Evolutionary conservation across 169 alveolate genomes (phyloP).

Genomic region (Cryptosporidium meleagridis): DNA sequence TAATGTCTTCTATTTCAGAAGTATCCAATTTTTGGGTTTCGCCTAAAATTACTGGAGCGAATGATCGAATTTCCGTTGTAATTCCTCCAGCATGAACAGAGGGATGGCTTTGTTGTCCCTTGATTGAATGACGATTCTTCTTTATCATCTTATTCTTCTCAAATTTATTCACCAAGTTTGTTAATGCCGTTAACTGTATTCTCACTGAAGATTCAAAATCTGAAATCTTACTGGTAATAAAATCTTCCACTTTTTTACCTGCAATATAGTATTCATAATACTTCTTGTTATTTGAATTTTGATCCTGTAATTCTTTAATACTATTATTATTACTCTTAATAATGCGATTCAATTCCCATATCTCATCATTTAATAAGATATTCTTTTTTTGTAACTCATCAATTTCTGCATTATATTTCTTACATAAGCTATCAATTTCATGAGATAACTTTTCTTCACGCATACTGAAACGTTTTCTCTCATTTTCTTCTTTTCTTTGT

Average conservation of each 20-base stretch:
- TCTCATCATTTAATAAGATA: slow-evolving; percentile 39
- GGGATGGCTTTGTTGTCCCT: not conserved
- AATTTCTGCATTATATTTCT: slow-evolving; percentile 23
- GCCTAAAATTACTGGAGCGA: not conserved
- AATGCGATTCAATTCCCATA: slow-evolving; percentile 55
- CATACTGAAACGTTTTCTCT: slow-evolving; percentile 40
- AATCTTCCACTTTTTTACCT: slow-evolving; percentile 44
- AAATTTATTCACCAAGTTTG: slow-evolving; percentile 11
- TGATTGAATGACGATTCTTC: not conserved
- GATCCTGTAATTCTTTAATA: slow-evolving; percentile 53
- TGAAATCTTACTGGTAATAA: slow-evolving; percentile 26
- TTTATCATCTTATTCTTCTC: slow-evolving; percentile 7
- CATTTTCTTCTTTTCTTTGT: slow-evolving; percentile 70
- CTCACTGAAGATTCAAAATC: slow-evolving; percentile 30
- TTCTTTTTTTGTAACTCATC: slow-evolving; percentile 60
- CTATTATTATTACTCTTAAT: slow-evolving; percentile 27
- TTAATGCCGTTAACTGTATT: slow-evolving; percentile 29
- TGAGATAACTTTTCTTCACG: slow-evolving; percentile 66
- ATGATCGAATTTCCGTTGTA: not conserved
- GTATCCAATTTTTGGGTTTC: not conserved
- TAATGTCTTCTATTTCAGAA: not conserved
- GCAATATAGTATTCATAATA: slow-evolving; percentile 35
- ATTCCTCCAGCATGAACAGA: not conserved
- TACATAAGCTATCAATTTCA: slow-evolving; percentile 62
- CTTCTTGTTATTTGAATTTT: slow-evolving; percentile 29